Evolutionary conservation across 129 eudicot species (phyloP), one percentile per base, ranked within the genome.

Genomic region (Lactuca sativa): DNA sequence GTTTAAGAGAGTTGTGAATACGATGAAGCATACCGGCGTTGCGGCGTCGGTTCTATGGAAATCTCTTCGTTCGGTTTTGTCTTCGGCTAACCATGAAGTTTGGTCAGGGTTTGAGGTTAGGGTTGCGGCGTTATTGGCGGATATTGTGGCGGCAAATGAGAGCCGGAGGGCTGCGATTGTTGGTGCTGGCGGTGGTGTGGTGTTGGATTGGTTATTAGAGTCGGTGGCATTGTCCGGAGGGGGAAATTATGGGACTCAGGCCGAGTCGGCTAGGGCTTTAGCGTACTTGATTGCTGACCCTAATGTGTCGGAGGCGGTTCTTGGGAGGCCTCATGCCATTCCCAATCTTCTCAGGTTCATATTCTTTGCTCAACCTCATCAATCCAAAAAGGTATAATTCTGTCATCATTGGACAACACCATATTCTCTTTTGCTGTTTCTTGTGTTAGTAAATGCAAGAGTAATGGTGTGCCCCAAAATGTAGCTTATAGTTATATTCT

Each of bases 41-140:
- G 97, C 97, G 7, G 95, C 97, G 1, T 64, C 97, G 60, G 97
- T 93, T 36, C 64, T 93, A 0, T 93, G 95, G 99, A 82, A 90
- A 74, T 93, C 99, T 25, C 76, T 93, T 62, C 48, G 81, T 40
- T 93, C 99, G 51, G 89, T 93, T 6, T 68, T 93, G 70, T 75
- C 91, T 5, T 92, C 98, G 53, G 95, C 96, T 10, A 92, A 89
- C n/a, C 82, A 89, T 40, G 95, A 81, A 71, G 99, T 93, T 30
- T n/a, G 99, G 88, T 82, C 82, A 9, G 99, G 95, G 73, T 93
- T 93, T 48, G 97, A 93, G 73, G 85, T 88, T 40, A 75, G 95
- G 74, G 99, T 95, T 38, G 96, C 99, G 30, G 83, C 99, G 32
- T 49, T 91, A 43, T 32, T 91, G 63, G 97, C 97, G 13, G 97